phyloP scores from a whole-genome alignment of 2,329 filamentous ascomycete genomes.

The Hypoxylon sp. region DNA sequence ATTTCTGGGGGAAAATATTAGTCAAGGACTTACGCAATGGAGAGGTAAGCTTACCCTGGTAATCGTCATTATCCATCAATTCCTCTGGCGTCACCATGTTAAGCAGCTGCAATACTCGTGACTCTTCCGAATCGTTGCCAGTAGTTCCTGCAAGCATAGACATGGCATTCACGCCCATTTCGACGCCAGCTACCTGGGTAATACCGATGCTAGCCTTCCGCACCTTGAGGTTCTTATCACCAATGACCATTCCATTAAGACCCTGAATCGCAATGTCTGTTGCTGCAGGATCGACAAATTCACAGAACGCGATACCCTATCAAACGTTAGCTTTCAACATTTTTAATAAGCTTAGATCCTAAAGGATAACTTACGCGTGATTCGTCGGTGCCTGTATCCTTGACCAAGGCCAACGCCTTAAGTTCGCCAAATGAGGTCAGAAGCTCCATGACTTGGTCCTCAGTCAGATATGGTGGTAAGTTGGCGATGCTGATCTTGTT shows the following conservation, averaged over 20 bases:
- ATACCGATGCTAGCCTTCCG: conserved; percentile 91
- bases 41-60: conserved; percentile 77
- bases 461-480: conserved; percentile 87
- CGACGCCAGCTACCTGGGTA: conserved; percentile 91
- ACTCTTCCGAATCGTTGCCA: conserved; percentile 82
- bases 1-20: conserved; percentile 81
- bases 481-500: conserved; percentile 96
- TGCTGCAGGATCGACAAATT: conserved; percentile 83
- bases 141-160: conserved; percentile 95
- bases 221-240: conserved; percentile 87
- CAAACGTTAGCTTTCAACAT: conserved; percentile 50
- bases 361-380: conserved; percentile 77
- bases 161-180: conserved; percentile 98
- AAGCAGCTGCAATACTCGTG: conserved; percentile 89
- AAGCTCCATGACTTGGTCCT: conserved; percentile 93
- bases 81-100: conserved; percentile 99
- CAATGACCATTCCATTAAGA: conserved; percentile 93
- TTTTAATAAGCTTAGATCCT: background rate
- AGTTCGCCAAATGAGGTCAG: conserved; percentile 92
- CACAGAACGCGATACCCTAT: conserved; percentile 95
- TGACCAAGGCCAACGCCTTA: conserved; percentile 91
- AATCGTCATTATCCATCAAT: conserved; percentile 93
- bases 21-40: conserved; percentile 41
- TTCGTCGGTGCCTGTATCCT: conserved; percentile 87
- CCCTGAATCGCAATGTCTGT: conserved; percentile 92